Conservation (phyloP, 345 rosid species). For the Salix exigua region DNA sequence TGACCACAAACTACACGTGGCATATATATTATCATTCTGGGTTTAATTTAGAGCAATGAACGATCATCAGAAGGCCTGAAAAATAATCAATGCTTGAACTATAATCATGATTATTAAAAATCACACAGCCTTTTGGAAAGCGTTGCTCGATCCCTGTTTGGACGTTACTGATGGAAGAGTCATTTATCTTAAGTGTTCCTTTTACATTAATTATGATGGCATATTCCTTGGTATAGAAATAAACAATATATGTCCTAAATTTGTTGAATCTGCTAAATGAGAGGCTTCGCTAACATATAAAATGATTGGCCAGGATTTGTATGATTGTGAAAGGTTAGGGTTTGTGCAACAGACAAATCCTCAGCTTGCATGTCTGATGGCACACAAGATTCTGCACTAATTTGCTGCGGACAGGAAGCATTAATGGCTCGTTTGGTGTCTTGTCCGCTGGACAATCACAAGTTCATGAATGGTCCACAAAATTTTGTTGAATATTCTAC, state of each 20-base stretch:
- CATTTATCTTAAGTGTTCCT: no score
- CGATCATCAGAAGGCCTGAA: neutral
- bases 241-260: neutral
- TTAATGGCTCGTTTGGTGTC: neutral
- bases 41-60: neutral
- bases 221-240: constrained; percentile 10
- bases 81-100: no score
- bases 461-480: neutral
- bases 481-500: no score
- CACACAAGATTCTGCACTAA: neutral
- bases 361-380: neutral
- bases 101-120: neutral
- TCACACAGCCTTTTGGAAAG: neutral
- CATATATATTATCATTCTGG: neutral
- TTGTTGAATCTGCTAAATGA: no score
- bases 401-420: neutral
- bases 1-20: neutral
- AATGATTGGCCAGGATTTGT: no score
- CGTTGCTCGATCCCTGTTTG: neutral
- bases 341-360: no score
- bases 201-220: neutral
- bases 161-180: neutral
- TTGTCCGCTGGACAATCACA: neutral
- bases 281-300: no score
- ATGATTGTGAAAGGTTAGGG: no score